Evolutionary conservation across 495 filamentous ascomycete species (phyloP).

Genomic region (Lasiosphaeria ovina): DNA sequence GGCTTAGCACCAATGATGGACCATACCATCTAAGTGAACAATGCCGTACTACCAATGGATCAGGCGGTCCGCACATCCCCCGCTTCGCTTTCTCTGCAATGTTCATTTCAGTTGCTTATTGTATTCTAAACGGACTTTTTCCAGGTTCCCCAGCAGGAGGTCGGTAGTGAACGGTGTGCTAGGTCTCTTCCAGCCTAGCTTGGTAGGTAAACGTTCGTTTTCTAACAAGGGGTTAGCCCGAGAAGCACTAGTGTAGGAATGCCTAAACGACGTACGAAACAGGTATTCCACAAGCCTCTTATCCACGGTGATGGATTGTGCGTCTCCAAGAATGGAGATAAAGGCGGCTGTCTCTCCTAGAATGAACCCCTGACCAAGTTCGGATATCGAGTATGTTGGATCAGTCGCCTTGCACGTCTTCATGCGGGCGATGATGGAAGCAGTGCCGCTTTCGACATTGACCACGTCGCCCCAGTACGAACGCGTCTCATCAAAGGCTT

Average conservation of each 20-base stretch:
- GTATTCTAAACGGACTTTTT: constrained; percentile 8
- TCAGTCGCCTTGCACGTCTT: constrained; percentile 40
- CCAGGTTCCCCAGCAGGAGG: constrained; percentile 9
- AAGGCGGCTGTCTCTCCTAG: constrained; percentile 44
- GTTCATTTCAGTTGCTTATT: constrained; percentile 9
- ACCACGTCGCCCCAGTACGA: constrained; percentile 39
- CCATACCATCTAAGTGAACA: constrained; percentile 4
- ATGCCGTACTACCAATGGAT: constrained; percentile 5
- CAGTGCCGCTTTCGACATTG: constrained; percentile 38
- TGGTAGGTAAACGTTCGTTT: constrained; percentile 45
- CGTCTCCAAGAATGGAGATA: constrained; percentile 46
- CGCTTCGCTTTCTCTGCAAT: constrained; percentile 9
- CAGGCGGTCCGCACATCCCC: constrained; percentile 8
- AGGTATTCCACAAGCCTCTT: constrained; percentile 40
- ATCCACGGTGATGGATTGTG: constrained; percentile 31
- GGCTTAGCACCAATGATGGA: background rate
- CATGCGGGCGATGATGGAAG: constrained; percentile 43
- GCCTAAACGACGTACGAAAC: constrained; percentile 35
- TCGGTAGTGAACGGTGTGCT: constrained; percentile 8
- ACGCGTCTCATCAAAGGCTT: constrained; percentile 40
- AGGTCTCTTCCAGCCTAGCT: constrained; percentile 36
- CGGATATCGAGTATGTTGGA: constrained; percentile 38
- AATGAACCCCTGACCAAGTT: constrained; percentile 35
- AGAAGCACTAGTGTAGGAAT: background rate
- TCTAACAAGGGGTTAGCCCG: constrained; percentile 24